A percentile compares a stretch with the other conserved stretches of the same genome.
Evolutionary conservation across 202 grass and related monocot genomes (phyloP).

Genomic region (Elaeis oleifera): DNA sequence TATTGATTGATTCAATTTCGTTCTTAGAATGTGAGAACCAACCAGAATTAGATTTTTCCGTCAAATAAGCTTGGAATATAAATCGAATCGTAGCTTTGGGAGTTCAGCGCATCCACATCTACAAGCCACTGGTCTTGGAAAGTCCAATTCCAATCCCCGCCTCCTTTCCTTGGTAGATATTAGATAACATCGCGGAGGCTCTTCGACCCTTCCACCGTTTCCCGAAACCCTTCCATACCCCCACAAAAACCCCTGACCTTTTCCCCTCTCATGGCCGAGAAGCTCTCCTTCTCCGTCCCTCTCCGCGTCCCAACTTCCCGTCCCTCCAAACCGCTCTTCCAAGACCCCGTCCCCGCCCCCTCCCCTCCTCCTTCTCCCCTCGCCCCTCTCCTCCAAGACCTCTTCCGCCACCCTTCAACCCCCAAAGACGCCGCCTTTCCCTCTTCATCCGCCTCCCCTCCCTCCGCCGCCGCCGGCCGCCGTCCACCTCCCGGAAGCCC

Average conservation of each 20-base stretch:
- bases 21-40: too few relatives aligned
- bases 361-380: neutral
- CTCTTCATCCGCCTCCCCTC: conserved; percentile 30
- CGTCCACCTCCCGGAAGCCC: conserved; percentile 36
- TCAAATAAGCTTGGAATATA: too few relatives aligned
- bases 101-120: too few relatives aligned
- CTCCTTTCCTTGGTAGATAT: too few relatives aligned
- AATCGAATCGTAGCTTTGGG: too few relatives aligned
- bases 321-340: conserved; percentile 21
- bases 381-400: conserved; percentile 10
- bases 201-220: too few relatives aligned
- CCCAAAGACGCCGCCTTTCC: neutral
- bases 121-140: too few relatives aligned
- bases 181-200: too few relatives aligned
- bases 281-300: conserved; percentile 24
- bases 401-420: conserved; percentile 10
- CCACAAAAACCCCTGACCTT: neutral
- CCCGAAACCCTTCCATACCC: too few relatives aligned
- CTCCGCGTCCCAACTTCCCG: conserved; percentile 36
- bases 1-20: too few relatives aligned
- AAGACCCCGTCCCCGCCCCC: conserved; percentile 10
- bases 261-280: conserved; percentile 37
- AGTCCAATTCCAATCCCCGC: too few relatives aligned
- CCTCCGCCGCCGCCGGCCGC: conserved; percentile 13
- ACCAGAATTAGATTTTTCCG: too few relatives aligned